Base-by-base conservation (phyloP, 139 green algal species). In the Auxenochlorella pyrenoidosa region DNA sequence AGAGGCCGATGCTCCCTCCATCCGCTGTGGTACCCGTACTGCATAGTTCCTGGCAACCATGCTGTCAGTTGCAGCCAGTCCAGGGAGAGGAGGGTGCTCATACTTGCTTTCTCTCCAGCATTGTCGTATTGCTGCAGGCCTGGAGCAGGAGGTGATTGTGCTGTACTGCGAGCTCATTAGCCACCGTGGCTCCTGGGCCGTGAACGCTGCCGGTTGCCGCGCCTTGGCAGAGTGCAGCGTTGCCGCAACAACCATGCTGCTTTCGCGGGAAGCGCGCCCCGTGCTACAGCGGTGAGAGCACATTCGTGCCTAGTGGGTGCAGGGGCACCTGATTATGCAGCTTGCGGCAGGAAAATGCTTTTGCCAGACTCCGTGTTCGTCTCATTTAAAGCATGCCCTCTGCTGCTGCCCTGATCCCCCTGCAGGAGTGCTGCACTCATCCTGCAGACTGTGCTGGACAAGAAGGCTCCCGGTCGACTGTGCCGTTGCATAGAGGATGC, bases 401-500 rank as follows among this genome's bases (percentile, higher is more conserved):
- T 30, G 28, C 43, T 65, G 28, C 24, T 81, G 75, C 24, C 44
- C 3, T 44, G n/a, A n/a, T 8, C 26, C 6, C 2, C 6, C 21
- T 58, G 82, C 82, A 79, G 82, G 66, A 86, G 82, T 51, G 82
- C 82, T 10, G 12, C n/a, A 0, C 19, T 38, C 58, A 83, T 80
- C 15, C 43, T 91, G n/a, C 71, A 83, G 41, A 43, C 87, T 16
- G 71, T 83, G 54, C 43, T 88, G 16, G 80, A 89, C 21, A 89
- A 89, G 5, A 43, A 47, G 26, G 86, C 93, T n/a, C 51, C 91
- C 1, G 73, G 79, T 3, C 79, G 84, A 81, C 87, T 96, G 32
- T 95, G 93, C 84, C 47, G 68, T 22, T 88, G 87, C 36, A 79
- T 95, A 51, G 92, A 95, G 60, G 89, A 91, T 76, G 88, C 90